Evolutionary conservation across 768 basidiomycete species (phyloP).

Genomic region (Leccinum boreale): DNA sequence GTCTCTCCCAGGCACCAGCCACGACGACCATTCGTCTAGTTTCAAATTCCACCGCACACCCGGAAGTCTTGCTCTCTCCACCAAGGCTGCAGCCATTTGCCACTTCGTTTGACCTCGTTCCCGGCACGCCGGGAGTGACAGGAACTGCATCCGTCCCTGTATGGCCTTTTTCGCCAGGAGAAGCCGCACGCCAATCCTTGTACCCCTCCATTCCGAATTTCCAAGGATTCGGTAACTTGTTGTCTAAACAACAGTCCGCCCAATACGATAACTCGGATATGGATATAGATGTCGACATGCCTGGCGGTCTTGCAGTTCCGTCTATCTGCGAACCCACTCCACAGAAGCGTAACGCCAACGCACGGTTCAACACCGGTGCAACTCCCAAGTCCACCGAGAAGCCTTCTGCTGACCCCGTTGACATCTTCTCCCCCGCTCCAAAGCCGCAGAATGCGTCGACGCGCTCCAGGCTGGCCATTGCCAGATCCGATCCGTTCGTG

Average conservation of each 20-base stretch:
- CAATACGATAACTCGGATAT: constrained; percentile 30
- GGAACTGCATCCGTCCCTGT: constrained; percentile 23
- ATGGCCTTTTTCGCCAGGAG: constrained; percentile 41
- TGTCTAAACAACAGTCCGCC: constrained; percentile 17
- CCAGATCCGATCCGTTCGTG: constrained; percentile 51
- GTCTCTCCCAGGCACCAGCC: constrained; percentile 46
- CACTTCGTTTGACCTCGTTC: constrained; percentile 65
- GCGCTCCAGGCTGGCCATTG: constrained; percentile 22
- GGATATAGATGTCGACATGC: constrained; percentile 36
- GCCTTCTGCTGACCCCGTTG: constrained; percentile 31
- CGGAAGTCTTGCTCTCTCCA: constrained; percentile 38
- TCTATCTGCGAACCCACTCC: constrained; percentile 21
- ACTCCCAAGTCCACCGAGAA: constrained; percentile 27
- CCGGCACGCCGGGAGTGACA: constrained; percentile 47
- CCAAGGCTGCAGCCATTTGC: constrained; percentile 65
- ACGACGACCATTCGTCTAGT: constrained; percentile 52
- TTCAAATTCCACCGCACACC: constrained; percentile 23
- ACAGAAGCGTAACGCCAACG: constrained; percentile 5
- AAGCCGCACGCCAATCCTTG: constrained; percentile 25
- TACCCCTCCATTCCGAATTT: constrained; percentile 40
- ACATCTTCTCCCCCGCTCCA: constrained; percentile 42
- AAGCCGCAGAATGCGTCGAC: constrained; percentile 16
- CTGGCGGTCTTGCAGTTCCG: constrained; percentile 29
- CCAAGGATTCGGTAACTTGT: constrained; percentile 29
- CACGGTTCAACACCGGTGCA: constrained; percentile 22